These are phyloP conservation scores for Inonotus hispidus DNA, from an alignment of 1,284 basidiomycete genomes.

Conservation along the genomic window DNA sequence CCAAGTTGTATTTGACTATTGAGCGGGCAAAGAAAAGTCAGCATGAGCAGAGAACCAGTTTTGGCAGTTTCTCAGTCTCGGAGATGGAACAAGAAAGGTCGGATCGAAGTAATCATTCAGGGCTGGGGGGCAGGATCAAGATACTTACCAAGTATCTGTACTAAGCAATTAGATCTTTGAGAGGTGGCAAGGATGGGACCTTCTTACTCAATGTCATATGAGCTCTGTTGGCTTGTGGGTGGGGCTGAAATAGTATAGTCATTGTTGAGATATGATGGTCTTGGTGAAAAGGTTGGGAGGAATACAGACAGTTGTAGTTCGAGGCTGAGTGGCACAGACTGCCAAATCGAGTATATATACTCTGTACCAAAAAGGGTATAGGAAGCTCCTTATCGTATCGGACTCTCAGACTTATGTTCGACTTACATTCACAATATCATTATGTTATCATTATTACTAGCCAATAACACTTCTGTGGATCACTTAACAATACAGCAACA, in stretches of 20 bases:
- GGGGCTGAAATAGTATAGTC: not conserved
- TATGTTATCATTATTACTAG: no score
- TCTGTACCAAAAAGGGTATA: no score
- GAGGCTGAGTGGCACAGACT: no score
- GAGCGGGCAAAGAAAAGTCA: not conserved
- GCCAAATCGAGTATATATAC: no score
- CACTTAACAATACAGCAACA: no score
- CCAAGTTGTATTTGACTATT: constrained; percentile 45
- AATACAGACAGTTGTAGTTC: no score
- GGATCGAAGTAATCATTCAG: no score
- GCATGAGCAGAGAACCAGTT: not conserved
- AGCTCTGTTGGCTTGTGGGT: not conserved
- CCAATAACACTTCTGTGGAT: no score
- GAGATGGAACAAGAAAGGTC: not conserved
- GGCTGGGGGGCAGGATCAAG: not conserved
- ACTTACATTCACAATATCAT: no score
- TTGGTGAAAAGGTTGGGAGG: no score
- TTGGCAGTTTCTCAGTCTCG: not conserved
- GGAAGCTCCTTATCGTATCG: no score
- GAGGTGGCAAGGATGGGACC: not conserved
- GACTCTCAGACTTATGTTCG: no score
- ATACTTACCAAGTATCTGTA: constrained; percentile 40
- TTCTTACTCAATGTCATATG: not conserved
- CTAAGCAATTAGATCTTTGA: constrained; percentile 40
- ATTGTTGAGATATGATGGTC: not conserved